Base-by-base conservation (phyloP, 83 land plant genomes). In the Picea abies region DNA sequence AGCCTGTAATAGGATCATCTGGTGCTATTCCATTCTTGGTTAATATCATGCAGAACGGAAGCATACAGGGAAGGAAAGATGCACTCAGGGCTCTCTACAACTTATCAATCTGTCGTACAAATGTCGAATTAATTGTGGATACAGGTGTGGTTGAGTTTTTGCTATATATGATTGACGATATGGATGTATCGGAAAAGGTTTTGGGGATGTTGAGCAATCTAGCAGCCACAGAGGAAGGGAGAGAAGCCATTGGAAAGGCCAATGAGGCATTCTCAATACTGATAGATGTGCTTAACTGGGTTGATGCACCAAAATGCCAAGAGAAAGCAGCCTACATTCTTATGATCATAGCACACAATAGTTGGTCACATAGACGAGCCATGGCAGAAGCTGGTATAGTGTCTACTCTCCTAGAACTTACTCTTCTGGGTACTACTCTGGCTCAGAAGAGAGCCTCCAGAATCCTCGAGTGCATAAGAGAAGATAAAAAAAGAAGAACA, bases 301-400 rank as follows among this genome's bases (percentile, higher is more conserved):
- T 29, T 14, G 95, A 92, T 49, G 83, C 88, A 11, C 87, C 95
- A 0, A 91, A 84, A 82, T 95, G 95, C 83, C 99, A 97, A 83
- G 99, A 97, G 86, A 89, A 90, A 76, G 95, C 92, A 26, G 85
- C 90, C 16, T 95, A 95, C 82, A 76, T 95, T 23, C 86, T 97
- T 44, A 95, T 97, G 99, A 90, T 97, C 79, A 83, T 95, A 82
- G 96, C 96, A 1, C 99, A 97, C 81, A 95, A 94, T 71, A 81
- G 88, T 37, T 88, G 76, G 75, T 84, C 87, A 3, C 90, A 91
- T 52, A 84, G 98, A 25, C 90, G 86, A 62, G 89, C 93, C 17
- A 92, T 97, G 95, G 85, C 87, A 29, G 91, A 87, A 68, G 85
- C 87, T 15, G 98, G 96, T 11, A 87, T 91, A 7, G 88, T 87